phyloP scores from a whole-genome alignment of 148 eudicot species.

The Diospyros kaki region DNA sequence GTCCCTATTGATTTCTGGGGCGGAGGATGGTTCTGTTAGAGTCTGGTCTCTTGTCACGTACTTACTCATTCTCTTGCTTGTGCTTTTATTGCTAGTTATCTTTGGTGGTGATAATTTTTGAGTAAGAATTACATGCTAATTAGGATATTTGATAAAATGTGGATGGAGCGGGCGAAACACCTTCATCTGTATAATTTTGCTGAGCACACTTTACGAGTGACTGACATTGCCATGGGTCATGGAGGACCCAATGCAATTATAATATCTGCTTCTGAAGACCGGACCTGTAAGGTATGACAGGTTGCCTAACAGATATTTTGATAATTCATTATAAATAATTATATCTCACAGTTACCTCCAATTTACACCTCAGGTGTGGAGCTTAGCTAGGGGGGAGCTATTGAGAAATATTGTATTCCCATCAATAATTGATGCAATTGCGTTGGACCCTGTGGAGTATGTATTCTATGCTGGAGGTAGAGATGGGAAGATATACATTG shows the following conservation, averaged over 20 bases:
- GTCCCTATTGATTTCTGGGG: conserved; percentile 76
- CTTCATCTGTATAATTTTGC: conserved; percentile 65
- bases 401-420: conserved; percentile 73
- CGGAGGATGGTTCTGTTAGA: conserved; percentile 84
- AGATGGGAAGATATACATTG: conserved; percentile 92
- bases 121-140: conserved; percentile 3
- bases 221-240: conserved; percentile 69
- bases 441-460: conserved; percentile 83
- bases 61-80: conserved; percentile 4
- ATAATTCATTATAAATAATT: background rate
- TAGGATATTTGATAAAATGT: conserved; percentile 71
- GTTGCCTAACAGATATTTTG: conserved; percentile 1
- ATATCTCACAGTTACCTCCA: background rate
- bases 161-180: conserved; percentile 52
- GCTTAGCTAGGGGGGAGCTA: conserved; percentile 61
- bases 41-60: conserved; percentile 88
- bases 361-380: conserved; percentile 56
- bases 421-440: conserved; percentile 68
- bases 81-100: background rate
- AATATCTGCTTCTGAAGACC: conserved; percentile 86
- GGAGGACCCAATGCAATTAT: conserved; percentile 83
- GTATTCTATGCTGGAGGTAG: conserved; percentile 93
- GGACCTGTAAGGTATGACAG: conserved; percentile 70
- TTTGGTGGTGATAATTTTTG: background rate
- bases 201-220: conserved; percentile 67